Evolutionary conservation across 2,329 filamentous ascomycete species (phyloP), one percentile per base, ranked within the genome.

Genomic region (Botrytis medusae): DNA sequence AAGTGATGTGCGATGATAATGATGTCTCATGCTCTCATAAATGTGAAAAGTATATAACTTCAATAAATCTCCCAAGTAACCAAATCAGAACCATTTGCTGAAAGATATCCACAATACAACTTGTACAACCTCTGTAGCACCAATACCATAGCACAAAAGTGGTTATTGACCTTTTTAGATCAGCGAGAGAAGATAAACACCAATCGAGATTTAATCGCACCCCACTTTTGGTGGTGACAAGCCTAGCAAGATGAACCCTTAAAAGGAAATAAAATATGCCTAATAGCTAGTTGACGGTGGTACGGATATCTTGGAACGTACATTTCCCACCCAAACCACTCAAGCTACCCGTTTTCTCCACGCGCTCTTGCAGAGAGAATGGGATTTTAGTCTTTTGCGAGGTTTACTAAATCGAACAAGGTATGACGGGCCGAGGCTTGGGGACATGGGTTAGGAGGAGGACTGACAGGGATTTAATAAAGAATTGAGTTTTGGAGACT

Each of bases 351-450:
- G 54, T 60, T 69, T 60, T 71, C 69, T 71, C 69, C 69, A 65
- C 60, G 69, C 60, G 69, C 69, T 32, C 34, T 54, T 64, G 59
- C 60, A 63, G 44, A 20, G 64, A 29, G 64, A 60, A 59, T 59
- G 37, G 25, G 34, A 69, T 57, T 29, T 42, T 22, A n/a, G 18
- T 22, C 14, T 51, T 40, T 18, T 25, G 22, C 22, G 32, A n/a
- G 62, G 18, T 14, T 25, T 29, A 18, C 34, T 12, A 29, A 18
- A 48, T 16, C 20, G 40, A 29, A 54, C 37, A 46, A 67, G 69
- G 69, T 65, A 54, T 57, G 60, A 65, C 69, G 46, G 60, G 46
- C 69, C 69, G 69, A 72, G 69, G 46, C 69, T 65, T 57, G 2
- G 46, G 42, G 34, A n/a, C 69, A 71, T n/a, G 69, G 44, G 20